A percentile compares a stretch with the other conserved stretches of the same genome.
Conservation (phyloP, 2,329 filamentous ascomycete genomes). For the Xylaria sp. region DNA sequence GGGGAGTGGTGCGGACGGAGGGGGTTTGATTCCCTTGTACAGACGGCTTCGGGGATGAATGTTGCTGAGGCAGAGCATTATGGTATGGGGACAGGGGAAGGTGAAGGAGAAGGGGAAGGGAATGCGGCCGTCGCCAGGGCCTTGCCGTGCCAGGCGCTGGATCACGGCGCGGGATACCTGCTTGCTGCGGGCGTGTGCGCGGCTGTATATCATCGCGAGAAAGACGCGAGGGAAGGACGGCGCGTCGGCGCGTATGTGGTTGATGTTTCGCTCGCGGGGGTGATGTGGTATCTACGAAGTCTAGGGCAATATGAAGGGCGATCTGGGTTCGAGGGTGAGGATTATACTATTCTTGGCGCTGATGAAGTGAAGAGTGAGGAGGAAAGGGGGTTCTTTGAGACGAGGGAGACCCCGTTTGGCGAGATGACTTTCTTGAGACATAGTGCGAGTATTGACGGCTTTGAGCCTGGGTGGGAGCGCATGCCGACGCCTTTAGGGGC, state of each 20-base stretch:
- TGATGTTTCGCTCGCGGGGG: constrained; percentile 65
- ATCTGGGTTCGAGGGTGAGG: constrained; percentile 56
- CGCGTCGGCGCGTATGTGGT: constrained; percentile 59
- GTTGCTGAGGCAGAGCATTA: constrained; percentile 63
- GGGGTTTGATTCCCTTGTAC: constrained; percentile 64
- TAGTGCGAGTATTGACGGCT: constrained; percentile 59
- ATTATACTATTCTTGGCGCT: constrained; percentile 33
- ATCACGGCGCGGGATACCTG: constrained; percentile 66
- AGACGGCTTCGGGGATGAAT: constrained; percentile 67
- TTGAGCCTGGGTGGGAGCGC: constrained; percentile 60
- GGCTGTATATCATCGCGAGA: constrained; percentile 60
- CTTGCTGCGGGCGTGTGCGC: constrained; percentile 64
- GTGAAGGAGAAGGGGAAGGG: too few species aligned
- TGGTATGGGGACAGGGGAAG: constrained; percentile 53
- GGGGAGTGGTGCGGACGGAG: constrained; percentile 55
- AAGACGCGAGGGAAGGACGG: constrained; percentile 48
- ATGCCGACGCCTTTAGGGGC: constrained; percentile 63
- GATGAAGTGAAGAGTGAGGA: constrained; percentile 39
- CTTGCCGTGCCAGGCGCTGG: constrained; percentile 66
- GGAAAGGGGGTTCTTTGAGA: constrained; percentile 55
- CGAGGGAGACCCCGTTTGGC: constrained; percentile 58
- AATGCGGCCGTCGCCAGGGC: constrained; percentile 56
- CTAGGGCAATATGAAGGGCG: constrained; percentile 61
- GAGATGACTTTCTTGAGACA: constrained; percentile 60
- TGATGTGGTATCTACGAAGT: constrained; percentile 66